Conservation (phyloP, 2,329 filamentous ascomycete species). For the Aspergillus amoenus region DNA sequence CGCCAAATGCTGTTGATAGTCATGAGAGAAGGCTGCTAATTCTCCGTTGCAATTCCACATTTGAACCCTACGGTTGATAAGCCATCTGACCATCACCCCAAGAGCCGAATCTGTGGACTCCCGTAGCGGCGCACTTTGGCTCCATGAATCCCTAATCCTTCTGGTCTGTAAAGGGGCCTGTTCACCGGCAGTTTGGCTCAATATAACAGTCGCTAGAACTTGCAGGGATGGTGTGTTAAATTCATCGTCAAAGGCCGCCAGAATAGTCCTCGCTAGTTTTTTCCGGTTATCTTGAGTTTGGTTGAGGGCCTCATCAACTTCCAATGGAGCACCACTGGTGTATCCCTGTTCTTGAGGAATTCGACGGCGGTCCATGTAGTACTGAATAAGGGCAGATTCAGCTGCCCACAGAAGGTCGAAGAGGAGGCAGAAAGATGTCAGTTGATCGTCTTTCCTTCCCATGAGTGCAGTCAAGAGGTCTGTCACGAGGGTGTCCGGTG, state of each 20-base stretch:
- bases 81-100: slow-evolving; percentile 22
- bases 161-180: slow-evolving; percentile 20
- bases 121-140: slow-evolving; percentile 15
- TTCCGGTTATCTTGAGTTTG: slow-evolving; percentile 20
- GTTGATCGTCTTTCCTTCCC: slow-evolving; percentile 24
- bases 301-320: slow-evolving; percentile 19
- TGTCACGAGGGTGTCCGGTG: slow-evolving; percentile 22
- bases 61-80: slow-evolving; percentile 28
- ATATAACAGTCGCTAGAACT: slow-evolving; percentile 19
- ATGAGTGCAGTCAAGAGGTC: slow-evolving; percentile 21
- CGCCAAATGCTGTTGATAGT: slow-evolving; percentile 28
- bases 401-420: slow-evolving; percentile 36
- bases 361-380: slow-evolving; percentile 33
- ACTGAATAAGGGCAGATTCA: slow-evolving; percentile 35
- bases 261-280: slow-evolving; percentile 20
- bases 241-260: slow-evolving; percentile 24
- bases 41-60: slow-evolving; percentile 28
- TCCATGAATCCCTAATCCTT: slow-evolving; percentile 21
- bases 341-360: slow-evolving; percentile 23
- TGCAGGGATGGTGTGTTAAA: slow-evolving; percentile 20
- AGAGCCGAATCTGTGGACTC: slow-evolving; percentile 18
- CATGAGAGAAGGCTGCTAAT: slow-evolving; percentile 22
- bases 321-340: slow-evolving; percentile 11
- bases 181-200: slow-evolving; percentile 20
- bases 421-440: slow-evolving; percentile 33